phyloP scores from a whole-genome alignment of 768 basidiomycete species.

The Amanita pallidorosea region DNA sequence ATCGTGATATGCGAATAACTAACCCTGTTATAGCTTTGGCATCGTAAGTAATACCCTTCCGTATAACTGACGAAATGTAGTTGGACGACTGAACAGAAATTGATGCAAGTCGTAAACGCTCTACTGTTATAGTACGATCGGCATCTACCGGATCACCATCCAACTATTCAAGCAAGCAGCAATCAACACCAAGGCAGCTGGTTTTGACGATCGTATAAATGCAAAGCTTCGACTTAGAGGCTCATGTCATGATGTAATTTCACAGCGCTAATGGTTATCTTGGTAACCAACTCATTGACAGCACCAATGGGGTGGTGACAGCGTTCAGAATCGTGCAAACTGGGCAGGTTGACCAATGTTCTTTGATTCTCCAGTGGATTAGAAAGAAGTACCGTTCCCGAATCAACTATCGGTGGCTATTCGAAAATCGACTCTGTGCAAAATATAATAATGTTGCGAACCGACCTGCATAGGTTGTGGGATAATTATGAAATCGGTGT shows the following conservation, averaged over 20 bases:
- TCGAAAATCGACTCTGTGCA: neutral
- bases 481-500: neutral
- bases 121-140: neutral
- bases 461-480: neutral
- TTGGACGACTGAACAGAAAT: constrained; percentile 27
- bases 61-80: constrained; percentile 8
- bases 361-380: neutral
- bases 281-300: constrained; percentile 40
- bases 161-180: constrained; percentile 32
- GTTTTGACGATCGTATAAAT: constrained; percentile 37
- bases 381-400: neutral
- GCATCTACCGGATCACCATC: constrained; percentile 18
- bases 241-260: constrained; percentile 17
- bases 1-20: too few species aligned
- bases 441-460: neutral
- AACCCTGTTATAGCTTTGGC: constrained; percentile 20
- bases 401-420: neutral
- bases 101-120: constrained; percentile 20
- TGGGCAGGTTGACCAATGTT: too few species aligned
- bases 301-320: constrained; percentile 46
- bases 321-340: constrained; percentile 43
- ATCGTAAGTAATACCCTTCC: constrained; percentile 16
- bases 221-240: neutral
- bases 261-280: constrained; percentile 35
- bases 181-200: constrained; percentile 35